Conservation (phyloP, 2,329 filamentous ascomycete genomes). For the Colletotrichum orbiculare region DNA sequence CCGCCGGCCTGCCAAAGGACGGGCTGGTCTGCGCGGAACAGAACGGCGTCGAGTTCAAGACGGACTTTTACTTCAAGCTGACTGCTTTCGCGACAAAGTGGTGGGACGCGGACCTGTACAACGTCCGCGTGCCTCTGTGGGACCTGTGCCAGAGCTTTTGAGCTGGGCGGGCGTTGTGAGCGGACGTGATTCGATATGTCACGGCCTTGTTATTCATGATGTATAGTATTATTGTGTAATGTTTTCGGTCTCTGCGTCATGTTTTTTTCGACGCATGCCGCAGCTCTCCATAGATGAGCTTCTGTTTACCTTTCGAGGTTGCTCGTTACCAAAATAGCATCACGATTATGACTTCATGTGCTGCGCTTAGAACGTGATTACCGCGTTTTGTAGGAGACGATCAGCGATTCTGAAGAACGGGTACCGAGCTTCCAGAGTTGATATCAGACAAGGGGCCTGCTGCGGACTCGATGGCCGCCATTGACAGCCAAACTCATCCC, state of each 20-base stretch:
- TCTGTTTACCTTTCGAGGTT: not conserved
- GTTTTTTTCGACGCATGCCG: too few species aligned
- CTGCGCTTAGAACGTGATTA: constrained; percentile 17
- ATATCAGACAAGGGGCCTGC: not conserved
- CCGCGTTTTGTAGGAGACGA: not conserved
- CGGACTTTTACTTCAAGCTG: constrained; percentile 43
- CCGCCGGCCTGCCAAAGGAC: constrained; percentile 35
- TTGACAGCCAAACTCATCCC: constrained; percentile 2
- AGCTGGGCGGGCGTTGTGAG: not conserved
- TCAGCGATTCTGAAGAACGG: not conserved
- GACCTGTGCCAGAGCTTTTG: constrained; percentile 35
- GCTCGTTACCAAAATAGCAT: constrained; percentile 8
- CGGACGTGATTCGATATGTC: not conserved
- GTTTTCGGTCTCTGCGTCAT: not conserved
- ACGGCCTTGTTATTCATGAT: constrained; percentile 2
- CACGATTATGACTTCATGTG: not conserved
- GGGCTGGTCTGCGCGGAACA: constrained; percentile 39
- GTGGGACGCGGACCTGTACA: constrained; percentile 42
- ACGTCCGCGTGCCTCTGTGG: constrained; percentile 31
- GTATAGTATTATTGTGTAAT: constrained; percentile 18
- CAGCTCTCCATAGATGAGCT: too few species aligned
- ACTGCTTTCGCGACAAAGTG: constrained; percentile 42
- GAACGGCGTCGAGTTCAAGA: constrained; percentile 40
- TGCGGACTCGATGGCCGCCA: too few species aligned
- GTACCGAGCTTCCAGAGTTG: not conserved